Percentiles rank a stretch among this genome's conserved stretches.
Evolutionary conservation across 2,329 filamentous ascomycete genomes (phyloP).

Genomic region (Diaporthe citri): DNA sequence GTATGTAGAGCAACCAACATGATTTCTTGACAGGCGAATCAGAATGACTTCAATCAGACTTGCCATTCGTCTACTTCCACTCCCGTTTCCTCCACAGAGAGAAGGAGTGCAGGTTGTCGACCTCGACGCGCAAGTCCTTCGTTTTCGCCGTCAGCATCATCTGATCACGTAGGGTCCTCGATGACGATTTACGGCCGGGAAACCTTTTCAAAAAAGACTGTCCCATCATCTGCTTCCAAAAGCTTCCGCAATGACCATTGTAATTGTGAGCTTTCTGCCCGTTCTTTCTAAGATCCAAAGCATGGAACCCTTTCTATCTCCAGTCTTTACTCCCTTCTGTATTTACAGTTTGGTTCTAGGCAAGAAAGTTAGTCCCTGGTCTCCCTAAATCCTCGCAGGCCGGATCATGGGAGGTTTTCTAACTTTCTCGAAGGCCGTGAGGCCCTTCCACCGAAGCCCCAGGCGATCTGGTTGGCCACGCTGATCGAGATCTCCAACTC

Average conservation of each 20-base stretch:
- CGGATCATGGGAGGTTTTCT: not conserved
- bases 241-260: no score
- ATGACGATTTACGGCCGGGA: no score
- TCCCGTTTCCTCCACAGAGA: not conserved
- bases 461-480: slow-evolving; percentile 66
- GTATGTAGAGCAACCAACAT: not conserved
- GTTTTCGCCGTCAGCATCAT: not conserved
- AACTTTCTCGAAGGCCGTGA: slow-evolving; percentile 32
- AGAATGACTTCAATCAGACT: not conserved
- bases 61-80: not conserved
- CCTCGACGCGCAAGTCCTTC: not conserved
- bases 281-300: not conserved
- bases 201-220: not conserved
- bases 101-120: not conserved
- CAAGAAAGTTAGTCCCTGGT: not conserved
- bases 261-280: not conserved
- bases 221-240: not conserved
- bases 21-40: not conserved
- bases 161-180: no score
- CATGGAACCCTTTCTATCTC: not conserved
- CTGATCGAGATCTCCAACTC: slow-evolving; percentile 62
- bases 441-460: slow-evolving; percentile 62
- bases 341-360: slow-evolving; percentile 6
- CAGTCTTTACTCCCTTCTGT: no score
- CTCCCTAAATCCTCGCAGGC: not conserved